Conservation (phyloP, 164 flowering plant genomes). For the Nelumbo lutea region DNA sequence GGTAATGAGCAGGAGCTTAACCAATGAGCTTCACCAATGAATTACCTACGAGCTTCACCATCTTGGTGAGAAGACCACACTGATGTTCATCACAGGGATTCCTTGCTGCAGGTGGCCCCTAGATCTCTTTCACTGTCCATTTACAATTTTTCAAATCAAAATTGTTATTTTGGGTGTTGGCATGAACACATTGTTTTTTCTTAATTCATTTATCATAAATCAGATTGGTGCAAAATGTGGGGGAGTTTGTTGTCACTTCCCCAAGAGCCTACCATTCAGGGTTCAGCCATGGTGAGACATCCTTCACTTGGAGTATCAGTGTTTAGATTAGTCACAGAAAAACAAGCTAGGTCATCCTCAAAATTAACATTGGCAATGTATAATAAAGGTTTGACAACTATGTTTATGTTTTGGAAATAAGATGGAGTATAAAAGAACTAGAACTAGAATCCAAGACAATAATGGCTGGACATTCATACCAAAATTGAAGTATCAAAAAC, state of each 20-base stretch:
- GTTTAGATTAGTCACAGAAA: background rate
- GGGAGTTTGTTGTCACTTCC: conserved; percentile 97
- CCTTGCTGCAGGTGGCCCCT: conserved; percentile 83
- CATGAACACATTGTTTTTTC: conserved; percentile 7
- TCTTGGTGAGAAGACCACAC: conserved; percentile 80
- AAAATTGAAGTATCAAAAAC: too few relatives aligned
- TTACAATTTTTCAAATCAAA: background rate
- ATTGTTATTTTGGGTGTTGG: background rate
- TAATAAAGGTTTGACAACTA: too few relatives aligned
- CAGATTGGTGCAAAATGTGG: conserved; percentile 97
- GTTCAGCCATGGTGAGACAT: conserved; percentile 86
- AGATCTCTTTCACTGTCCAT: background rate
- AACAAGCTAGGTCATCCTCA: background rate
- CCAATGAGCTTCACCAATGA: too few relatives aligned
- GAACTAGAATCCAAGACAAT: too few relatives aligned
- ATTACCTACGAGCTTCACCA: too few relatives aligned
- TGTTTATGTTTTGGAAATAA: too few relatives aligned
- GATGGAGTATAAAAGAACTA: too few relatives aligned
- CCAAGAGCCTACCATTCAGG: conserved; percentile 99
- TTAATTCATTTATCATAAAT: conserved; percentile 21
- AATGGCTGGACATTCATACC: too few relatives aligned
- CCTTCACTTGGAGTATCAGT: conserved; percentile 5
- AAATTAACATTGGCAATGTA: too few relatives aligned
- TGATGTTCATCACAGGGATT: conserved; percentile 68
- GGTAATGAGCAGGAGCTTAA: too few relatives aligned